Percentiles rank a stretch among this genome's conserved stretches.
Conservation (phyloP, 208 protist genomes). For the Acanthamoeba royreba region DNA sequence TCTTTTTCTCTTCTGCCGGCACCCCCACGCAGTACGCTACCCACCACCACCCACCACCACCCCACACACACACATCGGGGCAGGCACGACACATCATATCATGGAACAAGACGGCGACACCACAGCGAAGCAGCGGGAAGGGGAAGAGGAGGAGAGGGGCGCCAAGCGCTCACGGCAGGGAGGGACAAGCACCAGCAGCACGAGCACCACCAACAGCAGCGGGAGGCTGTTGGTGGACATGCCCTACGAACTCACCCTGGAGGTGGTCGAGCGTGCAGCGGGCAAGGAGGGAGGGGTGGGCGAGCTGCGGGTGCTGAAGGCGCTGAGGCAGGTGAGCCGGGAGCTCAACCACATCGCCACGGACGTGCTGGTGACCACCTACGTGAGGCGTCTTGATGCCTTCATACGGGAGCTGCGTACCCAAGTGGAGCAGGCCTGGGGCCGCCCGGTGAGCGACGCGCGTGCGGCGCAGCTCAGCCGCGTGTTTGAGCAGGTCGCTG, state of each 20-base stretch:
- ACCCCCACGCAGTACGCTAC: too few species aligned
- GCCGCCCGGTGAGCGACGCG: not conserved
- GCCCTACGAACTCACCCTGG: slow-evolving; percentile 23
- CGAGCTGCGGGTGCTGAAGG: not conserved
- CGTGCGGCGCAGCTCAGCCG: not conserved
- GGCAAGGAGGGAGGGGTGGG: not conserved
- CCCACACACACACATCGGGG: too few species aligned
- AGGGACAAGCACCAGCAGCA: too few species aligned
- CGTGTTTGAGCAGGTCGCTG: not conserved
- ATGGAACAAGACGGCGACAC: not conserved
- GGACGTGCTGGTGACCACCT: not conserved
- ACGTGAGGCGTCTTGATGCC: not conserved
- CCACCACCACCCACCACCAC: too few species aligned
- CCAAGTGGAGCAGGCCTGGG: not conserved
- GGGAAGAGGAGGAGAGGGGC: not conserved
- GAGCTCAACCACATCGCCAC: not conserved
- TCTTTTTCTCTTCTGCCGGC: too few species aligned
- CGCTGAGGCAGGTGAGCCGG: not conserved
- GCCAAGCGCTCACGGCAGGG: not conserved
- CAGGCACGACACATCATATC: too few species aligned
- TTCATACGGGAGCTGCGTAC: not conserved
- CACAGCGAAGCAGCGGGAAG: not conserved
- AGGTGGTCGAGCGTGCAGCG: not conserved
- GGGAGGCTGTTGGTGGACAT: not conserved
- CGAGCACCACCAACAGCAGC: not conserved